Evolutionary conservation across 306 rosid genomes (phyloP), one percentile per base, ranked within the genome.

Genomic region (Vigna angularis): DNA sequence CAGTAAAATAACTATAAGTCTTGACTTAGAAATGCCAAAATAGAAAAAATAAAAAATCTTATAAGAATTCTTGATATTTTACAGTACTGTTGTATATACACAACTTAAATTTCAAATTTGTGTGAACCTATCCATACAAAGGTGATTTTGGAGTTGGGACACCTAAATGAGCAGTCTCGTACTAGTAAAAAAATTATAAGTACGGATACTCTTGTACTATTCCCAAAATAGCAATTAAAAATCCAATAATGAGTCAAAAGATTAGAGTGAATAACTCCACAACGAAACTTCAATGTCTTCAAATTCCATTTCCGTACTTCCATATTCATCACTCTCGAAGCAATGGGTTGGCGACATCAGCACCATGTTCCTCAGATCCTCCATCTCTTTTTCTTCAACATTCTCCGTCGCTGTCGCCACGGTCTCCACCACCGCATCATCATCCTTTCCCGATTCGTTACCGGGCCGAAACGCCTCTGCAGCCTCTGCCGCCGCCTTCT

Each of bases 391-490:
- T 5, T 81, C 94, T 13, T 88, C 91, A 47, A 81, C 24, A 24
- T 13, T 73, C 69, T 78, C 79, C 71, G 12, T 34, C 30, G 15
- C 18, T 3, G 61, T 28, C 42, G 5, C 71, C 52, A 26, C 32
- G 9, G 52, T 20, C 48, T 0, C 57, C 11, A 32, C 11, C 2
- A 24, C 26, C 3, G 13, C 74, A 38, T 4, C 50, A n/a, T 8
- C 67, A 42, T 4, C 62, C 17, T 6, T 48, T 9, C 71, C 86
- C 32, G 9, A 57, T 38, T 75, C 89, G 10, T 0, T 24, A 53
- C 76, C 68, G 0, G 88, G 90, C 3, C 98, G 84, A 66, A 95
- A 95, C 1, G 84, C 85, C 90, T 95, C 98, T 0, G 97, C 99
- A 1, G 98, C 99, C 59, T 83, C 83, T 0, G 96, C 86, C 0